Base-by-base conservation (phyloP, 805 yeast species). In the Cyberlindnera samutprakarnensis region DNA sequence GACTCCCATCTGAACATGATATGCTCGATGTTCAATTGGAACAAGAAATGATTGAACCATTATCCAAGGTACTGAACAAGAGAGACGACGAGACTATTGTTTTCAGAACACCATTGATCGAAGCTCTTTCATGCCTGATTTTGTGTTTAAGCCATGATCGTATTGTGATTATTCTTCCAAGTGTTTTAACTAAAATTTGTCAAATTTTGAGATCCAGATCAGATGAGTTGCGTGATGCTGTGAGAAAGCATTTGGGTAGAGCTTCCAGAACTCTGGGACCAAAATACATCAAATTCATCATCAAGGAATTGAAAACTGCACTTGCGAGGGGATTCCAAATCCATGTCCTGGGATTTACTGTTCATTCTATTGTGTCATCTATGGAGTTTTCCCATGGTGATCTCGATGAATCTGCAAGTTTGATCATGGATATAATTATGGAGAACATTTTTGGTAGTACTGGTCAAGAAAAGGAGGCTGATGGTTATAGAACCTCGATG, bases 401-500 rank as follows among this genome's bases (percentile, higher is more conserved):
- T 37, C 59, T 90, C 26, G 92, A 87, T 53, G 78, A 72, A 11
- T 66, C 75, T 9, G 72, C 79, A 4, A 60, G 61, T 2, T 45
- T 79, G 33, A 59, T 88, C 10, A 77, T 79, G 43, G 76, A 73
- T 15, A 64, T 86, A 12, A 66, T 88, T 15, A 90, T 90, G 95
- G 95, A 87, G 49, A 96, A 90, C 49, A 70, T 77, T 4, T 88
- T 92, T 56, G 98, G 98, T 16, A 71, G 79, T 8, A 83, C 95
- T 4, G 94, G 95, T 22, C 81, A 80, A 50, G 97, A 92, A 49
- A 90, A 92, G 53, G 97, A 92, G 42, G 88, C 92, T 5, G 96
- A 87, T 39, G 95, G 87, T 14, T 90, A 92, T 49, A 72, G 72
- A 32, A 78, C 84, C 19, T 76, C 78, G 39, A 83, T 87, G 76